Percentiles rank a stretch among this genome's conserved stretches.
phyloP scores from a whole-genome alignment of 2,329 filamentous ascomycete genomes.

The Aspergillus latus region DNA sequence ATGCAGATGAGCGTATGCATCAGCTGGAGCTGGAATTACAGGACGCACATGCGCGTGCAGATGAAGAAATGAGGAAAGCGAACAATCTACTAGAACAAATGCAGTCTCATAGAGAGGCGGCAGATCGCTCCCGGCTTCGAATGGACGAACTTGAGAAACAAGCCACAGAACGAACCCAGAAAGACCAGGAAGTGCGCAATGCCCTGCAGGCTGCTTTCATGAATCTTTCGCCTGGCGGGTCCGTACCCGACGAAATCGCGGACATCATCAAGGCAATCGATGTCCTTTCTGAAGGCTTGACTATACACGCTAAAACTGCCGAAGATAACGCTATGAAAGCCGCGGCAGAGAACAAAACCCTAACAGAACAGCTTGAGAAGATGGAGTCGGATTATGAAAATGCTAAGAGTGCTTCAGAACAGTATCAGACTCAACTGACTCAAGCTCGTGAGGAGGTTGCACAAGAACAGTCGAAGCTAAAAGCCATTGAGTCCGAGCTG shows the following conservation, averaged over 20 bases:
- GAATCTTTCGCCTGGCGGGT: slow-evolving; percentile 56
- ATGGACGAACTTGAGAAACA: slow-evolving; percentile 54
- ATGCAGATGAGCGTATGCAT: slow-evolving; percentile 67
- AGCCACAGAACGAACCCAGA: slow-evolving; percentile 53
- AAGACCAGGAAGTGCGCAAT: slow-evolving; percentile 53
- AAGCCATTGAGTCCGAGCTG: slow-evolving; percentile 52
- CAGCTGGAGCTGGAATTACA: slow-evolving; percentile 71
- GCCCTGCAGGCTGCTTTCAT: slow-evolving; percentile 60
- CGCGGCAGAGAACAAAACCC: slow-evolving; percentile 63
- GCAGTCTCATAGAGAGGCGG: slow-evolving; percentile 56
- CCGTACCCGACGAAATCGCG: slow-evolving; percentile 56
- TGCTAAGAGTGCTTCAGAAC: slow-evolving; percentile 54
- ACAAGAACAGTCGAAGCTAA: slow-evolving; percentile 48
- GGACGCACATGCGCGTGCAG: slow-evolving; percentile 51
- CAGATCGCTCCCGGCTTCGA: slow-evolving; percentile 32
- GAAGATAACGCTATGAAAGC: slow-evolving; percentile 62
- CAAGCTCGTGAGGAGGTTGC: slow-evolving; percentile 57
- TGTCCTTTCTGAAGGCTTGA: slow-evolving; percentile 57
- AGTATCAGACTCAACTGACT: slow-evolving; percentile 53
- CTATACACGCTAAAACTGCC: slow-evolving; percentile 61
- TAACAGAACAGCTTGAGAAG: slow-evolving; percentile 56
- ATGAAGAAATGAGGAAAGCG: slow-evolving; percentile 43
- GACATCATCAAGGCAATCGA: slow-evolving; percentile 63
- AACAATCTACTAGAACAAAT: slow-evolving; percentile 57
- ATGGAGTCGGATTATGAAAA: slow-evolving; percentile 59